A percentile compares a stretch with the other conserved stretches of the same genome.
Evolutionary conservation across 345 rosid species (phyloP).

Genomic region (Psidium guajava): DNA sequence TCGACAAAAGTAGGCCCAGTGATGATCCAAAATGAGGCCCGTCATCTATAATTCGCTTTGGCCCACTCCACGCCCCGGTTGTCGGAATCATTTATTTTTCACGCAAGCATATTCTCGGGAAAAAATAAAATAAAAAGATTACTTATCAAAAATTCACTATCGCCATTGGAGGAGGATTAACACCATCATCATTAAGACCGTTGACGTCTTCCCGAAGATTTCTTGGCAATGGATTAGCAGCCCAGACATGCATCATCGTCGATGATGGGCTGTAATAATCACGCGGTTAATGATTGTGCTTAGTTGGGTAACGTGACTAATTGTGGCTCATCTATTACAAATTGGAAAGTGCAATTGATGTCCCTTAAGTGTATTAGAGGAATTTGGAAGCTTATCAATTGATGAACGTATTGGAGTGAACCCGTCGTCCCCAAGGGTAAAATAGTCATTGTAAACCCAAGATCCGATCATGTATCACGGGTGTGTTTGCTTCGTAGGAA

Average conservation of each 20-base stretch:
- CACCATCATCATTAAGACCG: slow-evolving; percentile 2
- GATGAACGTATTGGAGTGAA: not conserved
- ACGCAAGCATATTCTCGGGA: not conserved
- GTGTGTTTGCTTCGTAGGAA: rapidly evolving
- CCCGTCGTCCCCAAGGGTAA: not conserved
- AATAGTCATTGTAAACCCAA: not conserved
- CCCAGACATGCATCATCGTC: not conserved
- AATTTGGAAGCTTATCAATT: not conserved
- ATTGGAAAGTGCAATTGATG: not conserved
- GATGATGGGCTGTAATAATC: not conserved
- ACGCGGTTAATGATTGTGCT: not conserved
- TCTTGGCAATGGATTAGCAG: not conserved
- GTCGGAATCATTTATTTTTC: slow-evolving; percentile 1
- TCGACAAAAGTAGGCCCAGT: slow-evolving; percentile 16
- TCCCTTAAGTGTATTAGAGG: not conserved
- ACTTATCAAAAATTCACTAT: not conserved
- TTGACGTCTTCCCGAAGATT: slow-evolving; percentile 1
- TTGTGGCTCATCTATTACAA: not conserved
- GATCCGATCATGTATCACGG: not conserved
- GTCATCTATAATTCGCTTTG: not conserved
- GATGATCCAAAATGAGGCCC: slow-evolving; percentile 18
- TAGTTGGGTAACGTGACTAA: not conserved
- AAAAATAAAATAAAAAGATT: not conserved
- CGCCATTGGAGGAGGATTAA: not conserved
- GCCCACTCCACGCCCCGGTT: slow-evolving; percentile 21